Evolutionary conservation across 2,329 filamentous ascomycete genomes (phyloP), one percentile per base, ranked within the genome.

Genomic region (Tothia fuscella): DNA sequence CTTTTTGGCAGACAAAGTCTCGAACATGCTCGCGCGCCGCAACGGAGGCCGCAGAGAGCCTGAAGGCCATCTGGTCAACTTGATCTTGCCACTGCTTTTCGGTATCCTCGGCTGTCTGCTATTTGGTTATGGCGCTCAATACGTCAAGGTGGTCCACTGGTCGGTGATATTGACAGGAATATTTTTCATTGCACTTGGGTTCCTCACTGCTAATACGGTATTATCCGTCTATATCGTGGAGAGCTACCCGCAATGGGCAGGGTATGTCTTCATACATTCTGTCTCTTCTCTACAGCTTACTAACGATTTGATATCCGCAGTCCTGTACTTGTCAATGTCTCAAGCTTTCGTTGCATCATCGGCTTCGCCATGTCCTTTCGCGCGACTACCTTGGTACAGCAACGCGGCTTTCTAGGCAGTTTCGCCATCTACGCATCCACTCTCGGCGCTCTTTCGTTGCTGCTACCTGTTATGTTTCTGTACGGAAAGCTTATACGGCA

Each of bases 151-250:
- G 22, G 46, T 19, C 14, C 46, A 45, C 39, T 55, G 51, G 50
- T 21, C 38, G 9, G 46, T 54, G 31, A 50, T 56, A 47, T 45
- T 56, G 7, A 30, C 51, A 13, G 54, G 50, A 9, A 44, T 55
- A 7, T 53, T 52, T 14, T 45, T 55, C 21, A 53, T 55, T 41
- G 49, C 50, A 3, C 53, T 56, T 35, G 51, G 53, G 9, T 56
- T 55, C 44, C 48, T 56, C 1, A 50, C 50, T 7, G 50, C 51
- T 4, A 56, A 55, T 28, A 56, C 54, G 5, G 49, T 56, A 28
- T 49, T 52, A 10, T 49, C 52, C 2, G 54, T 56, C n/a, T 56
- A 55, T 36, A 50, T 56, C 9, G 46, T 56, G 2, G 54, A 56
- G 42, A 50, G 48, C 45, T 56, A 56, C 40, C 53, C 54, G 14